These are phyloP conservation scores for Beta corolliflora DNA, from an alignment of 179 eudicot species.

Conservation along the genomic window DNA sequence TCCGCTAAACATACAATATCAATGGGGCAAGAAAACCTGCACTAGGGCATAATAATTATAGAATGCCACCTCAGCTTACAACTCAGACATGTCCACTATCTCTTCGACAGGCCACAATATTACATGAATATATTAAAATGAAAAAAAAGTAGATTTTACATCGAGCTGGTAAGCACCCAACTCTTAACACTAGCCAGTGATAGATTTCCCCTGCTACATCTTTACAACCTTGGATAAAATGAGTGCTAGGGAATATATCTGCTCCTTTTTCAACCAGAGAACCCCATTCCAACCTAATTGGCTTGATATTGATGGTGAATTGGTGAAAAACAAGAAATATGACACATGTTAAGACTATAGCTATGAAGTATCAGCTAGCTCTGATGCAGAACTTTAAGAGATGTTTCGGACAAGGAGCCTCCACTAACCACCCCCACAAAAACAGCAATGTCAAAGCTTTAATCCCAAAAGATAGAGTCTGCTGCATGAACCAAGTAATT, in stretches of 20 bases:
- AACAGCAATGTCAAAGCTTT: too few relatives aligned
- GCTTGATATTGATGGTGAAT: background rate
- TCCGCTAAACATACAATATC: background rate
- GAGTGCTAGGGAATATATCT: background rate
- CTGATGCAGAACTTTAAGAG: too few relatives aligned
- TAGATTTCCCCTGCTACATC: background rate
- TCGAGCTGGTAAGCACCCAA: background rate
- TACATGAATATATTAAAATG: too few relatives aligned
- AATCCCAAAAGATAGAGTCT: too few relatives aligned
- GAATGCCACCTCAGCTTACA: background rate
- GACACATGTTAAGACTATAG: background rate
- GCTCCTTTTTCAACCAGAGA: background rate
- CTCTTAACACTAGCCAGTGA: background rate
- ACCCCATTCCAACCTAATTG: background rate
- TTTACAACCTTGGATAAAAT: background rate
- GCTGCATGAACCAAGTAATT: too few relatives aligned
- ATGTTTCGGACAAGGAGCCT: too few relatives aligned
- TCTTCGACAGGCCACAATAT: background rate
- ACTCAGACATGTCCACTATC: background rate
- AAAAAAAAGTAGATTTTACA: background rate
- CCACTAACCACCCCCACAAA: too few relatives aligned
- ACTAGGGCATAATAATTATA: background rate
- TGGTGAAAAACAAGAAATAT: background rate
- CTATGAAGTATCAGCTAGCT: background rate
- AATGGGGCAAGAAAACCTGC: background rate